Evolutionary conservation across 2,329 filamentous ascomycete genomes (phyloP), one percentile per base, ranked within the genome.

Genomic region (Thielaviopsis ethacetica): DNA sequence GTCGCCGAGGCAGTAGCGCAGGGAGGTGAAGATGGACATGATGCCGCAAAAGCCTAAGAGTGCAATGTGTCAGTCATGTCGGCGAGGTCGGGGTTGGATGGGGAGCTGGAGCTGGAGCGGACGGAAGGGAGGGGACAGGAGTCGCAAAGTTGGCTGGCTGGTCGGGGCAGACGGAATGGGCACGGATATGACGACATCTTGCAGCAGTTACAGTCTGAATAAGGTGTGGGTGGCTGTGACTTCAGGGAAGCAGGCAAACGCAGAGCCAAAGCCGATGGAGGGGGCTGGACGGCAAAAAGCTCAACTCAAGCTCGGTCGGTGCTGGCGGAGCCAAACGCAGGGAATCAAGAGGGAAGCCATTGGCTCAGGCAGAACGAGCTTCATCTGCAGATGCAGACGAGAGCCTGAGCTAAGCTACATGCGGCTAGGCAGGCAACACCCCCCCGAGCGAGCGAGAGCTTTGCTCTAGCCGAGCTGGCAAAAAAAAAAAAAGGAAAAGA

Each of bases 11-110:
- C 87, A 93, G 78, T 97, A 97, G 65, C 90, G 88, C 74, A 98
- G 81, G 24, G 90, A 95, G 53, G 90, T 91, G 74, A 97, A 91
- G 68, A 98, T 82, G 69, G 91, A 96, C 85, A 96, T 91, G 71
- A 95, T 83, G 64, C 88, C 88, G 72, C 88, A 93, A 71, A 90
- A 86, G 64, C 88, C 86, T 67, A 60, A 34, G 15, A 24, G 9
- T n/a, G 13, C 13, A 44, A 44, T 38, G 41, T 57, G 27, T 54
- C 38, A 24, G 41, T 53, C n/a, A 53, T 10, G 13, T 41, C 21
- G 19, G 17, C 13, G 19, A 44, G 1, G 1, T 30, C 34, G 24
- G 13, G 30, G 26, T 38, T 15, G 12, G 9, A 24, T 3, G 13
- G 13, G 13, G 38, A 6, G n/a, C 2, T 5, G 38, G 17, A 44